phyloP scores from a whole-genome alignment of 768 basidiomycete species.

The Trametes gibbosa region DNA sequence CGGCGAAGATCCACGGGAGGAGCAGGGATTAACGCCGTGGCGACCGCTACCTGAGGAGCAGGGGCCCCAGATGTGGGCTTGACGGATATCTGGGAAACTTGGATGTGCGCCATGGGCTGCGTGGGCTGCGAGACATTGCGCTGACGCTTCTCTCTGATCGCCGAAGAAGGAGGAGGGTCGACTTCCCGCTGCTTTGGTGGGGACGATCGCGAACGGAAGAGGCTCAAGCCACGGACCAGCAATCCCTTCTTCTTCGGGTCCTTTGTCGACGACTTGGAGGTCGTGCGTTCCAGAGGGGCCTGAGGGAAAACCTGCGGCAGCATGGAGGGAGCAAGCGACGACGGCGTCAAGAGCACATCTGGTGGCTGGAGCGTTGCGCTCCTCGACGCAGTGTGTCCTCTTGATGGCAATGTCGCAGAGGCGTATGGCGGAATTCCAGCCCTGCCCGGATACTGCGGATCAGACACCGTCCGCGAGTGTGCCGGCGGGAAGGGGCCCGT shows the following conservation, averaged over 20 bases:
- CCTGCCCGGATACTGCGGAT: constrained; percentile 26
- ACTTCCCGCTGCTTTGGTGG: constrained; percentile 25
- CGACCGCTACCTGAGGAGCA: constrained; percentile 8
- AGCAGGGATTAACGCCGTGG: constrained; percentile 7
- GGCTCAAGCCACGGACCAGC: constrained; percentile 27
- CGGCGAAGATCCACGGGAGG: constrained; percentile 11
- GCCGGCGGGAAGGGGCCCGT: constrained; percentile 1
- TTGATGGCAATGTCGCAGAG: constrained; percentile 21
- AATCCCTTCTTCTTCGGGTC: constrained; percentile 29
- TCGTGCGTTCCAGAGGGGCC: constrained; percentile 15
- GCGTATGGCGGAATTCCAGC: background rate
- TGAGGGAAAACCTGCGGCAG: constrained; percentile 19
- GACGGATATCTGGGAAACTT: background rate
- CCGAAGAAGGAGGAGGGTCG: constrained; percentile 3
- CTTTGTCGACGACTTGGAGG: constrained; percentile 30
- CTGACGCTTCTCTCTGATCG: constrained; percentile 9
- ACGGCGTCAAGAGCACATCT: constrained; percentile 58
- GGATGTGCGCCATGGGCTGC: background rate
- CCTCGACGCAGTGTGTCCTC: constrained; percentile 18
- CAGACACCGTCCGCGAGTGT: constrained; percentile 25
- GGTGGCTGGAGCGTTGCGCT: constrained; percentile 40
- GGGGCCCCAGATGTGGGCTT: constrained; percentile 1
- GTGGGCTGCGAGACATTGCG: constrained; percentile 16
- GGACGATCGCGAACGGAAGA: constrained; percentile 33
- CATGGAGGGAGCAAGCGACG: constrained; percentile 49